Evolutionary conservation across 345 rosid genomes (phyloP).

Genomic region (Cochlearia excelsa): DNA sequence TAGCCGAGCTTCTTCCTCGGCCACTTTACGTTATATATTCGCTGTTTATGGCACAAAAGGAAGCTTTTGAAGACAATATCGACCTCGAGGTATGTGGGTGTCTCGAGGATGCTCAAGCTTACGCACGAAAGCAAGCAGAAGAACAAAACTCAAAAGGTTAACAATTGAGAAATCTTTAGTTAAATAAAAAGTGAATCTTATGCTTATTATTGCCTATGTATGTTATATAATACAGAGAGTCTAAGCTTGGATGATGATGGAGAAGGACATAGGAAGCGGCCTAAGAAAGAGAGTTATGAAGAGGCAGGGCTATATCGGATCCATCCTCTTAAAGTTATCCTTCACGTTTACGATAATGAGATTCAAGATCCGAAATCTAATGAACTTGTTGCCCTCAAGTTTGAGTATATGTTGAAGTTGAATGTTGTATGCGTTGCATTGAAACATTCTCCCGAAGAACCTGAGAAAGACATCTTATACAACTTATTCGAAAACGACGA

Average conservation of each 20-base stretch:
- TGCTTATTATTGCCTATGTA: constrained; percentile 38
- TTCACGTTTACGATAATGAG: constrained; percentile 64
- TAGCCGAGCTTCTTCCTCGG: constrained; percentile 90
- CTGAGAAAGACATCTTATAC: constrained; percentile 52
- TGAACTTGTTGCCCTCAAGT: constrained; percentile 58
- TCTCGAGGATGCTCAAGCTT: constrained; percentile 68
- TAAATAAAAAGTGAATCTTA: not conserved
- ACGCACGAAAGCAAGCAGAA: constrained; percentile 67
- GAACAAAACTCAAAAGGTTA: constrained; percentile 69
- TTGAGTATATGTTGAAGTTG: constrained; percentile 77
- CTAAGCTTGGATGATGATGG: constrained; percentile 66
- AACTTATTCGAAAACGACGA: constrained; percentile 78
- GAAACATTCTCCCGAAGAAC: constrained; percentile 59
- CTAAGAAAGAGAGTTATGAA: constrained; percentile 59
- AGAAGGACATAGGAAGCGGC: constrained; percentile 70
- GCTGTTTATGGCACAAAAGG: constrained; percentile 74
- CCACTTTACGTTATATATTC: constrained; percentile 84
- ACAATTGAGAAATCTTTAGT: not conserved
- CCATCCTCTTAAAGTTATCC: constrained; percentile 72
- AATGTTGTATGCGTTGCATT: constrained; percentile 70
- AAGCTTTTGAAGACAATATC: constrained; percentile 75
- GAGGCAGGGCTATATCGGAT: constrained; percentile 54
- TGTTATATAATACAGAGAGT: constrained; percentile 50
- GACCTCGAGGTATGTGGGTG: constrained; percentile 77
- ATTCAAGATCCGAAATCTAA: constrained; percentile 51